These are phyloP conservation scores for Globisporangium sylvaticum DNA, from an alignment of 352 stramenopile species.

Conservation along the genomic window DNA sequence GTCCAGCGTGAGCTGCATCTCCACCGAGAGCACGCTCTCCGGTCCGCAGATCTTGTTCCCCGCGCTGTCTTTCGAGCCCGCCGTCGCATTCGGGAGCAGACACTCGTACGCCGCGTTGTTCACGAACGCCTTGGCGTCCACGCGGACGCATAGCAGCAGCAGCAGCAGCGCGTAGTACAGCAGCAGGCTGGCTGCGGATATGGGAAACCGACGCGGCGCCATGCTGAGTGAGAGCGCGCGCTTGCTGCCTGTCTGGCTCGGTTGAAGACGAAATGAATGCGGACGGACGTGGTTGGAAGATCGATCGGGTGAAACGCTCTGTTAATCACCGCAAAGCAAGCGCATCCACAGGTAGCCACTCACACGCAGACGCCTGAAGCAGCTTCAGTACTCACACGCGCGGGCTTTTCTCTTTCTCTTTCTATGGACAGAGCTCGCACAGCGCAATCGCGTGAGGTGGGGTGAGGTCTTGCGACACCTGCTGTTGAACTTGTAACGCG, in stretches of 20 bases:
- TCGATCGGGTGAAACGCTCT: not conserved
- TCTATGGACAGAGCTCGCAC: not conserved
- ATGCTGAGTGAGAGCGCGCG: not conserved
- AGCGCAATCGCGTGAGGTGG: not conserved
- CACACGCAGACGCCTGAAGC: not conserved
- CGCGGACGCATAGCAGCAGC: not conserved
- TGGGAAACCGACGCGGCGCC: not conserved
- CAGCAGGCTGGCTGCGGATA: not conserved
- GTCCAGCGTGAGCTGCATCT: conserved; percentile 18
- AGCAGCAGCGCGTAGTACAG: not conserved
- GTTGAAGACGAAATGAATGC: conserved; percentile 3
- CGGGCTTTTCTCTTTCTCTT: not conserved
- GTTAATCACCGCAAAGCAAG: conserved; percentile 5
- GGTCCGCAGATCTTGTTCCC: conserved; percentile 11
- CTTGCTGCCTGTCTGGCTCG: not conserved
- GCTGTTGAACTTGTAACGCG: conserved; percentile 13
- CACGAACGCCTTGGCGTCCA: conserved; percentile 16
- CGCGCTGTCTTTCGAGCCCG: not conserved
- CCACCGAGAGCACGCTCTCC: conserved; percentile 13
- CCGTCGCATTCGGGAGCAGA: not conserved
- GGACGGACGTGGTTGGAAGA: not conserved
- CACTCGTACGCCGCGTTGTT: conserved; percentile 21
- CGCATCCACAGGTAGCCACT: conserved; percentile 3
- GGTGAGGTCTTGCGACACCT: conserved; percentile 12
- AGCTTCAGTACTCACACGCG: not conserved